Conservation (phyloP, 345 rosid genomes). For the Ceriops tagal region DNA sequence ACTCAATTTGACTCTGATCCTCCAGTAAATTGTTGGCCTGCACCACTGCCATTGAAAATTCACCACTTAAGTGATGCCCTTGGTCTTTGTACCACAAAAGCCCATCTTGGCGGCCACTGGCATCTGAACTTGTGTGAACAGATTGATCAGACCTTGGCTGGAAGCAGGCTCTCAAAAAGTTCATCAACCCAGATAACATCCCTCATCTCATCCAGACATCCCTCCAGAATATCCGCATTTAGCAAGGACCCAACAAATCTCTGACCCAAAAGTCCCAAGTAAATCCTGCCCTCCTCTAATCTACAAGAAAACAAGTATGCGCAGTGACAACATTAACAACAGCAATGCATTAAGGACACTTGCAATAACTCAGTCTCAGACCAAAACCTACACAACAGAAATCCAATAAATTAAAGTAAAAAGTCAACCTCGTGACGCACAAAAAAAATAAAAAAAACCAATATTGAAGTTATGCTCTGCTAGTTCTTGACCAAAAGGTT, state of each 20-base stretch:
- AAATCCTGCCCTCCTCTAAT: constrained; percentile 10
- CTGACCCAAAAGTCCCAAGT: constrained; percentile 14
- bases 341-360: constrained; percentile 9
- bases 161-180: constrained; percentile 77
- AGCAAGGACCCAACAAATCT: constrained; percentile 19
- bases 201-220: constrained; percentile 82
- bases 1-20: constrained; percentile 91
- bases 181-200: constrained; percentile 84
- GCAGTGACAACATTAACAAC: constrained; percentile 24
- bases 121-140: constrained; percentile 49
- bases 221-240: constrained; percentile 55
- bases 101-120: constrained; percentile 78
- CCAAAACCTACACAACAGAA: too few species aligned
- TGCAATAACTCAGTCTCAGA: neutral
- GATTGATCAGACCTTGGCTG: constrained; percentile 68
- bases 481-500: constrained; percentile 7
- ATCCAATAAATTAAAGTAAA: too few species aligned
- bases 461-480: constrained; percentile 12
- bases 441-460: neutral
- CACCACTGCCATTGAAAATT: constrained; percentile 90
- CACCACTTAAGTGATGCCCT: constrained; percentile 75
- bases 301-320: constrained; percentile 16
- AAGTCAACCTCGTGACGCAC: too few species aligned
- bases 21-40: constrained; percentile 89
- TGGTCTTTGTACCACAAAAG: constrained; percentile 73